Base-by-base conservation (phyloP, 257 asterid genomes). In the Cynanchum wilfordii region DNA sequence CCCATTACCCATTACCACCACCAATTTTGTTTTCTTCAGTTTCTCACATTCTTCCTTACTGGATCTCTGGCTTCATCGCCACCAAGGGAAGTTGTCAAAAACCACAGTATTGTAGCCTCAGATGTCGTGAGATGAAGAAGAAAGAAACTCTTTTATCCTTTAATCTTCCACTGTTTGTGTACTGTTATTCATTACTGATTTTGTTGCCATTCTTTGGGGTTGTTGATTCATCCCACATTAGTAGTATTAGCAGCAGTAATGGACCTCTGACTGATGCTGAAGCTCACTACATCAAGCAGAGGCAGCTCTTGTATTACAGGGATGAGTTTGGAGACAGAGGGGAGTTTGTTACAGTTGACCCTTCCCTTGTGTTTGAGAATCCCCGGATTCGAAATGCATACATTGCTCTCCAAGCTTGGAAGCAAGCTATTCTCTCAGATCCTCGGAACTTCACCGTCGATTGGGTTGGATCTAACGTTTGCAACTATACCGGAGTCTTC, bases 351-450 rank as follows among this genome's bases (percentile, higher is more conserved):
- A 80, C 83, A 29, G 84, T 91, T 58, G 96, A 89, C 82, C 86
- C 95, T 0, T 79, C 92, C 2, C 86, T 89, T 8, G 86, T 76
- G 42, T 92, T 92, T 73, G 95, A 86, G 30, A 92, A 92, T 71
- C 78, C 84, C 4, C 79, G 97, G 73, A 85, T 85, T 22, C 78
- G 88, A 27, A 74, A 79, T 68, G 97, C 97, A 7, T 92, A 92
- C 89, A 82, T 87, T 73, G 96, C 96, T 58, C 68, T 92, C n/a
- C 97, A 92, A 62, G 96, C 97, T 11, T 92, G 95, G 97, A 92
- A 92, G 49, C 81, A 82, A 50, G 97, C 97, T 25, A 88, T 91
- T 54, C 81, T 91, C 71, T 91, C 97, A 81, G 97, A 91, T 89
- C 97, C 97, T 54, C 59, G 2, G 59, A 87, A 87, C 76, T 60